Evolutionary conservation across 2,329 filamentous ascomycete genomes (phyloP).

Genomic region (Talaromyces albobiverticillius): DNA sequence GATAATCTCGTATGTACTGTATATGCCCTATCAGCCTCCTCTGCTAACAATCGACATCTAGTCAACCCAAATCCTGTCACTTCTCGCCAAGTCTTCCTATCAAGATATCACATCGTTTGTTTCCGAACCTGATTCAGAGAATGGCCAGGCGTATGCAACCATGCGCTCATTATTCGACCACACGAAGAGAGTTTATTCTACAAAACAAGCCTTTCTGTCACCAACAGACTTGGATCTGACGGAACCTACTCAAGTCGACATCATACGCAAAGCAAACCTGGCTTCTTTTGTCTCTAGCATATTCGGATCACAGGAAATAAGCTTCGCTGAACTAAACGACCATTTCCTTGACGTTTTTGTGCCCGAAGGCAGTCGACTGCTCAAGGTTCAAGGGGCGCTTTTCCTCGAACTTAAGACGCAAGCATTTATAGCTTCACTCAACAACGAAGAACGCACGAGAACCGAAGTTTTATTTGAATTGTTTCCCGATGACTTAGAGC

Average conservation of each 20-base stretch:
- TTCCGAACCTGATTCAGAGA: conserved; percentile 53
- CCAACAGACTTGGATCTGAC: conserved; percentile 52
- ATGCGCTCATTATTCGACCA: conserved; percentile 63
- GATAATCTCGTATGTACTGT: conserved; percentile 55
- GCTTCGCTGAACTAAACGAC: conserved; percentile 62
- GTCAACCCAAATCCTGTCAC: conserved; percentile 59
- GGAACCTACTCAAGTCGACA: conserved; percentile 54
- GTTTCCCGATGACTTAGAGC: conserved; percentile 57
- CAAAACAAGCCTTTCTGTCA: conserved; percentile 56
- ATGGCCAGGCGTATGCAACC: conserved; percentile 60
- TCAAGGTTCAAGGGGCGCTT: conserved; percentile 59
- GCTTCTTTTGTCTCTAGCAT: conserved; percentile 64
- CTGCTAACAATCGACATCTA: conserved; percentile 23
- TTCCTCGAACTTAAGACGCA: conserved; percentile 66
- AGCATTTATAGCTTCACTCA: conserved; percentile 61
- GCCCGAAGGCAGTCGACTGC: conserved; percentile 55
- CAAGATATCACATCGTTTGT: conserved; percentile 58
- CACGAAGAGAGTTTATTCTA: conserved; percentile 60
- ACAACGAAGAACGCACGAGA: conserved; percentile 54
- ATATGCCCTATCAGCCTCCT: conserved; percentile 1
- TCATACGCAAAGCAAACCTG: conserved; percentile 62
- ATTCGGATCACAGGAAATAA: conserved; percentile 62
- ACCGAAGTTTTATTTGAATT: conserved; percentile 58
- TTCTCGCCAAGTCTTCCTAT: conserved; percentile 56
- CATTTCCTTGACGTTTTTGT: conserved; percentile 64